These are phyloP conservation scores for Globisporangium viniferum DNA, from an alignment of 352 stramenopile genomes.

Conservation along the genomic window DNA sequence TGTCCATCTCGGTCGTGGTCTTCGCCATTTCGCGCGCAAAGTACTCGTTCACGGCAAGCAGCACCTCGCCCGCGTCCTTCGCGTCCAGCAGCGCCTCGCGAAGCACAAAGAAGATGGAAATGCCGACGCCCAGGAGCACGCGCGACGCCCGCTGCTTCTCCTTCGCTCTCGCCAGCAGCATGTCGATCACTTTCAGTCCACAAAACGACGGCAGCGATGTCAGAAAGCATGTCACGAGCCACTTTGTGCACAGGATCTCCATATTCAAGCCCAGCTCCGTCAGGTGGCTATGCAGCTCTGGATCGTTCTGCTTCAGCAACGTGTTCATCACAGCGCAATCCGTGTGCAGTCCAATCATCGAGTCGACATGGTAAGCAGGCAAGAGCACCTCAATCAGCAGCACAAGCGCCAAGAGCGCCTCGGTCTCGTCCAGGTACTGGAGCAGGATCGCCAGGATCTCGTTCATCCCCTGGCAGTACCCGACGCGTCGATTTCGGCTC, in stretches of 20 bases:
- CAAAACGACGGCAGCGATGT: conserved; percentile 69
- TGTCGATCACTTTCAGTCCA: conserved; percentile 77
- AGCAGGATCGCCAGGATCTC: conserved; percentile 75
- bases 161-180: conserved; percentile 57
- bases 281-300: conserved; percentile 65
- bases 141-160: conserved; percentile 67
- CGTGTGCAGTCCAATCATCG: conserved; percentile 81
- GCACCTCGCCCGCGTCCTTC: conserved; percentile 75
- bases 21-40: conserved; percentile 70
- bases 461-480: conserved; percentile 87
- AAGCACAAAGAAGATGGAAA: conserved; percentile 77
- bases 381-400: conserved; percentile 74
- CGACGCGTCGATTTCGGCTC: conserved; percentile 65
- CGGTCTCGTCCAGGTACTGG: conserved; percentile 62
- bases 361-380: conserved; percentile 79
- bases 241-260: conserved; percentile 87
- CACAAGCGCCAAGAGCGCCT: conserved; percentile 55
- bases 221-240: conserved; percentile 85
- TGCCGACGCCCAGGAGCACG: conserved; percentile 67
- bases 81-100: conserved; percentile 54
- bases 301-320: conserved; percentile 72
- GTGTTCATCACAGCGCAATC: conserved; percentile 84
- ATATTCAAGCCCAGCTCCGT: conserved; percentile 80
- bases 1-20: conserved; percentile 65
- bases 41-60: conserved; percentile 78